Evolutionary conservation across 306 rosid species (phyloP).

Genomic region (Dryas alaskensis): DNA sequence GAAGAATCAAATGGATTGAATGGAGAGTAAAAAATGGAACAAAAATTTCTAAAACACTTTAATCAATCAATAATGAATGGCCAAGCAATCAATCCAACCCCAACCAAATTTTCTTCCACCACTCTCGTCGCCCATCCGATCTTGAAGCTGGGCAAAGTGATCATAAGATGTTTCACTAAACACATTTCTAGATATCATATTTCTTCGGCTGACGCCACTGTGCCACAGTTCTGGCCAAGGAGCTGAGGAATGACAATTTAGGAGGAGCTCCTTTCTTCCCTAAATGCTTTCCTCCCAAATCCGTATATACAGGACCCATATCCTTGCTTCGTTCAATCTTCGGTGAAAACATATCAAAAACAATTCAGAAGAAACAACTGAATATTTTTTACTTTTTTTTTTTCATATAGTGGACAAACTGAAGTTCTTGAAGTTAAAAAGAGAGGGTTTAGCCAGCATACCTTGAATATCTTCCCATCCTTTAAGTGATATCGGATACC

Average conservation of each 20-base stretch:
- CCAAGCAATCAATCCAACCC: constrained; percentile 38
- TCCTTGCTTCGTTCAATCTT: constrained; percentile 90
- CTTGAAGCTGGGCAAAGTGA: constrained; percentile 28
- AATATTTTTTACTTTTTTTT: neutral
- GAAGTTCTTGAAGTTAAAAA: neutral
- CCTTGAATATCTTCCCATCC: constrained; percentile 85
- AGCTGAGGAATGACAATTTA: constrained; percentile 57
- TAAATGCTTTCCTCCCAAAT: constrained; percentile 83
- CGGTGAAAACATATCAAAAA: constrained; percentile 23
- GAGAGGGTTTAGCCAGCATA: constrained; percentile 32
- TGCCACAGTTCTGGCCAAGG: constrained; percentile 55
- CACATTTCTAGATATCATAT: constrained; percentile 52
- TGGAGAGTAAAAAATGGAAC: constrained; percentile 33
- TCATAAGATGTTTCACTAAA: constrained; percentile 21
- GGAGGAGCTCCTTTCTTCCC: constrained; percentile 72
- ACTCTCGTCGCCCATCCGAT: constrained; percentile 26
- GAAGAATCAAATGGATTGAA: constrained; percentile 56
- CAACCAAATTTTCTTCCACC: constrained; percentile 32
- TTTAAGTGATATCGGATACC: constrained; percentile 81
- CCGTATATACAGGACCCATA: constrained; percentile 69
- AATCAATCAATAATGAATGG: constrained; percentile 47
- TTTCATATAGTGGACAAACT: neutral
- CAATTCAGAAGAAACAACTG: constrained; percentile 5
- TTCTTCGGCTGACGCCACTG: constrained; percentile 77
- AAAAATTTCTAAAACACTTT: constrained; percentile 34